Base-by-base conservation (phyloP, 2,329 filamentous ascomycete genomes). In the Penicillium glabrum region DNA sequence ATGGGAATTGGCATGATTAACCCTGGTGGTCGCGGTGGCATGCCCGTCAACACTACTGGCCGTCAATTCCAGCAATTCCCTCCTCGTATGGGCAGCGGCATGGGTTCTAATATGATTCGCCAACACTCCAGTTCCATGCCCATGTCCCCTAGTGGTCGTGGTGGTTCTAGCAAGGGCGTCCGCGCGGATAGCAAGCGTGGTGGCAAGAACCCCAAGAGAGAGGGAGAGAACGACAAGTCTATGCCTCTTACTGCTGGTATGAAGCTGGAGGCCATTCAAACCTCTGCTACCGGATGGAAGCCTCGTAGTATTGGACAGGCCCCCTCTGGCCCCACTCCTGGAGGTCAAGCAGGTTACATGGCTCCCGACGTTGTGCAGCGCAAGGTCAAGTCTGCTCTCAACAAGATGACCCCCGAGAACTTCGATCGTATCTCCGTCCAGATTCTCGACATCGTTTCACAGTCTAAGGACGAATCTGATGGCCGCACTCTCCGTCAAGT, bases 351-450 rank as follows among this genome's bases (percentile, higher is more conserved):
- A 5, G 79, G 80, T 50, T 83, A 90, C 67, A 85, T 98, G 79
- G 86, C 96, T 63, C 93, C 95, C 24, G 91, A 93, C 68, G 86
- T 95, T 82, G 95, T 99, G 57, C 95, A 99, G 80, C 89, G 93
- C 67, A 99, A 99, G 87, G 95, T 99, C 74, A 99, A 99, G 87
- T 89, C 92, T 62, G 90, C 90, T 60, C 82, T 99, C 69, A 99
- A 99, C 87, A 99, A 99, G 89, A 98, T 99, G 95, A 98, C 95
- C 0, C 95, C 95, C 0, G 95, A 99, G 79, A 99, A 98, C 73
- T 99, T 99, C 69, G 93, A 96, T 73, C 92, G 89, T 79, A 96
- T 99, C 66, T 86, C 95, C 7, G 90, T 93, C 61, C 92, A 97
- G 75, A 96, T 99, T 61, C 84, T 99, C 29, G 83, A 87, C 53